phyloP scores from a whole-genome alignment of 2,329 filamentous ascomycete species.

The Raffaelea arxii region DNA sequence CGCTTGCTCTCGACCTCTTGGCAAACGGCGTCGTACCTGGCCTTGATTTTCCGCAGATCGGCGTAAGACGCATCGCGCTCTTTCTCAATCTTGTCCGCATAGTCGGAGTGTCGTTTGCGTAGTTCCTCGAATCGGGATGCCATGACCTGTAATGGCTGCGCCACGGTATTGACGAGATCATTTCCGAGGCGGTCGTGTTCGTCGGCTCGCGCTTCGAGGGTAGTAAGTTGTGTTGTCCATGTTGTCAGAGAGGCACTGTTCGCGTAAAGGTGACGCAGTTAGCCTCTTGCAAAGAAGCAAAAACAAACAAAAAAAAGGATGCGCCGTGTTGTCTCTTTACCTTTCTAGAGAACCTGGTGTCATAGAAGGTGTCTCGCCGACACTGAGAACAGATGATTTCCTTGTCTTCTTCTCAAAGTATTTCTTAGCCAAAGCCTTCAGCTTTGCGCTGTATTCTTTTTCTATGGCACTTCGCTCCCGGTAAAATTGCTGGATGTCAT shows the following conservation, averaged over 20 bases:
- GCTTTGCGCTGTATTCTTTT: conserved; percentile 89
- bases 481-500: conserved; percentile 96
- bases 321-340: conserved; percentile 26
- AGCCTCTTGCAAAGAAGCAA: background rate
- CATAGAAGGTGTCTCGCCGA: conserved; percentile 79
- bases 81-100: conserved; percentile 77
- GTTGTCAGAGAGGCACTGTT: conserved; percentile 84
- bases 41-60: conserved; percentile 83
- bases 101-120: conserved; percentile 83
- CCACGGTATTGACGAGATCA: conserved; percentile 69
- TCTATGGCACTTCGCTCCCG: conserved; percentile 89
- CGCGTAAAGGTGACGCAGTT: background rate
- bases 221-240: conserved; percentile 88
- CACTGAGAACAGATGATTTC: conserved; percentile 78
- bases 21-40: conserved; percentile 84
- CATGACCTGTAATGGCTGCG: conserved; percentile 74
- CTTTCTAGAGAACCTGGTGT: conserved; percentile 93
- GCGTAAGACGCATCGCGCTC: conserved; percentile 77
- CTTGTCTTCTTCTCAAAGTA: conserved; percentile 92
- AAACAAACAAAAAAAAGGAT: background rate
- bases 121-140: conserved; percentile 76
- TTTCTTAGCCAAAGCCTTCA: conserved; percentile 81
- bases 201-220: conserved; percentile 74
- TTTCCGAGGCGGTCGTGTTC: conserved; percentile 82
- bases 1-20: conserved; percentile 90